phyloP scores from a whole-genome alignment of 805 yeast species.

The Yamadazyma olivae region DNA sequence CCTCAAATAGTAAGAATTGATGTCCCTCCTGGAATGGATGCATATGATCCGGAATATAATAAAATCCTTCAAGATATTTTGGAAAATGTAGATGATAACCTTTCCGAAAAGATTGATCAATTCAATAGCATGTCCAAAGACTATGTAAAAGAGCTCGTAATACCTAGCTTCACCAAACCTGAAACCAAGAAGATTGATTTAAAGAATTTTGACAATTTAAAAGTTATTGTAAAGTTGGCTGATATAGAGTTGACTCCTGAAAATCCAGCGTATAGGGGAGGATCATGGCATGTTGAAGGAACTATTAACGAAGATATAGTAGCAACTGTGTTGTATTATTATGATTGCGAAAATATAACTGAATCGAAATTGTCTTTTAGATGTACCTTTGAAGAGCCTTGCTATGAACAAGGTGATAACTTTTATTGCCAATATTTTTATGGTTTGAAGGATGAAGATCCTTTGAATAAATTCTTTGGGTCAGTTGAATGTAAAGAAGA shows the following conservation, averaged over 20 bases:
- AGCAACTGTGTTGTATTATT: slow-evolving; percentile 39
- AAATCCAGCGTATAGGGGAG: slow-evolving; percentile 35
- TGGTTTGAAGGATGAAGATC: slow-evolving; percentile 28
- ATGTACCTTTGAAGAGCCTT: slow-evolving; percentile 25
- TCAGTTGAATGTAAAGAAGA: slow-evolving; percentile 21
- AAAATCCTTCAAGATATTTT: background rate
- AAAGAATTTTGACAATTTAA: slow-evolving; percentile 17
- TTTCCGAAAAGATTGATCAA: background rate
- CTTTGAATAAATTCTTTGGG: slow-evolving; percentile 22
- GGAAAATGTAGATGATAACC: background rate
- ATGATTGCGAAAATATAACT: slow-evolving; percentile 35
- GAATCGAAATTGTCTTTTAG: slow-evolving; percentile 32
- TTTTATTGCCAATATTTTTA: slow-evolving; percentile 19
- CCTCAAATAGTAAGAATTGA: slow-evolving; percentile 13
- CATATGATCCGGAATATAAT: slow-evolving; percentile 14
- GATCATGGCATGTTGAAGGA: slow-evolving; percentile 45
- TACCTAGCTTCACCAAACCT: slow-evolving; percentile 2
- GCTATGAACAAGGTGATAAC: slow-evolving; percentile 33
- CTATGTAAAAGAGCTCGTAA: slow-evolving; percentile 6
- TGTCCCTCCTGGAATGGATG: slow-evolving; percentile 13
- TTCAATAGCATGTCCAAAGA: slow-evolving; percentile 1
- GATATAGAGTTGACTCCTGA: slow-evolving; percentile 41
- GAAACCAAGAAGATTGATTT: slow-evolving; percentile 13
- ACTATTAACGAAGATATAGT: slow-evolving; percentile 39
- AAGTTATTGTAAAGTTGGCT: slow-evolving; percentile 39